A percentile compares a stretch with the other conserved stretches of the same genome.
These are phyloP conservation scores for Magnusiomyces ingens DNA, from an alignment of 1,139 yeast genomes.

Conservation along the genomic window DNA sequence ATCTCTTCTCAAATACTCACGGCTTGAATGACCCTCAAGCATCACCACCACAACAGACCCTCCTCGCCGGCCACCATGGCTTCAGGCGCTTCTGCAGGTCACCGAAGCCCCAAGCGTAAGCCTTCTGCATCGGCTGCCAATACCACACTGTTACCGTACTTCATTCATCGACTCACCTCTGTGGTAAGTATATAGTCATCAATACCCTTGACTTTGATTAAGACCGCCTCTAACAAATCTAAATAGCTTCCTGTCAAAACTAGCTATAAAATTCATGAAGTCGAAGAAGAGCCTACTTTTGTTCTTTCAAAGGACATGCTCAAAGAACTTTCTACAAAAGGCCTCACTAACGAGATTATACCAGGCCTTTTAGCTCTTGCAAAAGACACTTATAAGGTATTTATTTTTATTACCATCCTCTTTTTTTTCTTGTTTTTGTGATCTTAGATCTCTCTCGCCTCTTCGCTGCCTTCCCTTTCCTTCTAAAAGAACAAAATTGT, in stretches of 20 bases:
- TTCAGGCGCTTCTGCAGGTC: too few relatives aligned
- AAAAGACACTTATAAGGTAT: constrained; percentile 12
- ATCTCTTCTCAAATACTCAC: too few relatives aligned
- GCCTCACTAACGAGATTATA: constrained; percentile 12
- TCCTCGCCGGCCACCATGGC: too few relatives aligned
- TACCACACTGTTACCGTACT: constrained; percentile 11
- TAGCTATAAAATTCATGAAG: constrained; percentile 25
- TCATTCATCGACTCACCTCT: constrained; percentile 12
- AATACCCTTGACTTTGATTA: background rate
- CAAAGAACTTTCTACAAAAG: constrained; percentile 8
- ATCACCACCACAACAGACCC: too few relatives aligned
- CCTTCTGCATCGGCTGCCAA: background rate
- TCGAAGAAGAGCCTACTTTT: constrained; percentile 19
- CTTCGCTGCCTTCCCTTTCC: background rate
- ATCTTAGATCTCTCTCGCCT: background rate
- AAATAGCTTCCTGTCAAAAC: constrained; percentile 25
- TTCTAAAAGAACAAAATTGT: background rate
- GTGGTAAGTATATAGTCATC: constrained; percentile 11
- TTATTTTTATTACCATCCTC: background rate
- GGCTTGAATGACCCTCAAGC: too few relatives aligned
- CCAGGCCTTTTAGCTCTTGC: constrained; percentile 10
- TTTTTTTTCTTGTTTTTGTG: background rate
- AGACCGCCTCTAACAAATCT: background rate
- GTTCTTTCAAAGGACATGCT: constrained; percentile 11
- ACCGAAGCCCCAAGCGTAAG: too few relatives aligned